Evolutionary conservation across 148 eudicot species (phyloP).

Genomic region (Gaultheria prostrata): DNA sequence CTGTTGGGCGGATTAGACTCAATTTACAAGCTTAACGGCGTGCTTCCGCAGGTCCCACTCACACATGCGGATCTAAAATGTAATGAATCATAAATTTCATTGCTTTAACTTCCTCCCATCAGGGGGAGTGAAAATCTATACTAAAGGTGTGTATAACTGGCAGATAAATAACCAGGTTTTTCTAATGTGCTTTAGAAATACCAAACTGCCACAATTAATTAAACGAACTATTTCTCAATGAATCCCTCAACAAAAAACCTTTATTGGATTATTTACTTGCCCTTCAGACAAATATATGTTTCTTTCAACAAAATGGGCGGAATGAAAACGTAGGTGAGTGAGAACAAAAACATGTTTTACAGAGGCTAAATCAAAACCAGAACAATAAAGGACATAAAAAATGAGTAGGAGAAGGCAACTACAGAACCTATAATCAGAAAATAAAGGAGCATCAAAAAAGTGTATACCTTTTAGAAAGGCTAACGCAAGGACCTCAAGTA

Average conservation of each 20-base stretch:
- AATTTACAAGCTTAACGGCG: not conserved
- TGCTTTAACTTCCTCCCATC: not conserved
- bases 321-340: not conserved
- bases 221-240: not conserved
- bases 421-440: not conserved
- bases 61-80: not conserved
- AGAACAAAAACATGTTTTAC: conserved; percentile 4
- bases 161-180: not conserved
- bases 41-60: too few relatives aligned
- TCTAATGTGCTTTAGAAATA: not conserved
- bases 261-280: not conserved
- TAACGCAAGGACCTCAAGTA: conserved; percentile 52
- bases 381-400: not conserved
- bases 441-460: conserved; percentile 12
- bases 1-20: not conserved
- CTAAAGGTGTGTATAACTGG: too few relatives aligned
- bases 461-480: conserved; percentile 62
- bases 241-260: not conserved
- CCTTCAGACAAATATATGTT: not conserved
- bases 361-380: not conserved
- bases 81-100: not conserved
- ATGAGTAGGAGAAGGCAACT: not conserved
- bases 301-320: not conserved
- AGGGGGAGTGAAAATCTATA: not conserved
- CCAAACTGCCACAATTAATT: not conserved